Evolutionary conservation across 2,329 filamentous ascomycete species (phyloP).

Genomic region (Apiospora hydei): DNA sequence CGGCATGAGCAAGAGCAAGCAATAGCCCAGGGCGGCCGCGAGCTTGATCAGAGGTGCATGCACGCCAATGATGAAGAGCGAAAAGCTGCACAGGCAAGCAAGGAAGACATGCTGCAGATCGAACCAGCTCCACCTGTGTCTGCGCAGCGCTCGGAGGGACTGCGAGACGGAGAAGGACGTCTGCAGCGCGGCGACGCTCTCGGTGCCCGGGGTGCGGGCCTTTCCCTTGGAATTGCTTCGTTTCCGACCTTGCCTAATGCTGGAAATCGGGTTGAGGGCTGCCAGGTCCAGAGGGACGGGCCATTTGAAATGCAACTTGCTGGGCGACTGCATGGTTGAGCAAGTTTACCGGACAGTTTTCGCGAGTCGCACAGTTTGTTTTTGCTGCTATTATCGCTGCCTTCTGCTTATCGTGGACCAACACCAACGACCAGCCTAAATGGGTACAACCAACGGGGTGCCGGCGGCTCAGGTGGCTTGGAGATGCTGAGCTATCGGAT

Average conservation of each 20-base stretch:
- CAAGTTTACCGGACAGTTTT: background rate
- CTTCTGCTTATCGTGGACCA: background rate
- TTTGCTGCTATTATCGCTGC: background rate
- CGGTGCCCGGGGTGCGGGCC: slow-evolving; percentile 28
- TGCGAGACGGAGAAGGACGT: slow-evolving; percentile 84
- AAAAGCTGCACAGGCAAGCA: slow-evolving; percentile 79
- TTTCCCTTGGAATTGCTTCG: slow-evolving; percentile 25
- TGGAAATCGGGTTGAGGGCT: slow-evolving; percentile 17
- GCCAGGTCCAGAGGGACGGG: slow-evolving; percentile 25
- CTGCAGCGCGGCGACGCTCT: slow-evolving; percentile 78
- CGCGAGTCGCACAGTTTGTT: background rate
- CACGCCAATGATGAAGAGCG: slow-evolving; percentile 77
- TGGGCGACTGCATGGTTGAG: slow-evolving; percentile 21
- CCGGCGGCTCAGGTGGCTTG: slow-evolving; percentile 13
- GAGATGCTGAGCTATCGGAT: slow-evolving; percentile 1
- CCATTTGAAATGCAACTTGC: slow-evolving; percentile 26
- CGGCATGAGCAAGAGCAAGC: slow-evolving; percentile 78
- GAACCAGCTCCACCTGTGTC: slow-evolving; percentile 80
- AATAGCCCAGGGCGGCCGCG: slow-evolving; percentile 70
- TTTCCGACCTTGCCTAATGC: slow-evolving; percentile 15
- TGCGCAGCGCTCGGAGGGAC: slow-evolving; percentile 76
- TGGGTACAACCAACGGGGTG: background rate
- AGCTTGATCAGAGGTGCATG: slow-evolving; percentile 82
- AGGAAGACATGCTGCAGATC: slow-evolving; percentile 87
- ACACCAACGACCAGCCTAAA: slow-evolving; percentile 1